A percentile compares a stretch with the other conserved stretches of the same genome.
phyloP scores from a whole-genome alignment of 2,329 filamentous ascomycete species.

The Curvularia eragrostidis region DNA sequence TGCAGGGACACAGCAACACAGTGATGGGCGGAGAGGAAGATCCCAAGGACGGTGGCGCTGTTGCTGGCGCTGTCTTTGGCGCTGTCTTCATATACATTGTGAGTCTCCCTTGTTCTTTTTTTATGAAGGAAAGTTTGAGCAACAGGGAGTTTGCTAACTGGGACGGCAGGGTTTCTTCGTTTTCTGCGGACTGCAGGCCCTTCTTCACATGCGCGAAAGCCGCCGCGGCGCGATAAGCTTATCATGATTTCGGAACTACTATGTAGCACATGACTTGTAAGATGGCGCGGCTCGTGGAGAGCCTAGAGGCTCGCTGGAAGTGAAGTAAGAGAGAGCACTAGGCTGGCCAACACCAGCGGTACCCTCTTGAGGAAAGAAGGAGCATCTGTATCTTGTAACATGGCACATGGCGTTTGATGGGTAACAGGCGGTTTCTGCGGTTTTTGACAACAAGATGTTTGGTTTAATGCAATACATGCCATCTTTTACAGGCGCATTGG shows the following conservation, averaged over 20 bases:
- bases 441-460: constrained; percentile 13
- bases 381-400: constrained; percentile 23
- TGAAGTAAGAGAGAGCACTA: neutral
- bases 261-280: neutral
- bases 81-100: constrained; percentile 90
- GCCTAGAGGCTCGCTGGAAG: neutral
- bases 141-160: constrained; percentile 7
- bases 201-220: constrained; percentile 82
- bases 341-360: neutral
- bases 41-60: constrained; percentile 74
- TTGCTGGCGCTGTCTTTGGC: constrained; percentile 84
- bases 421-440: constrained; percentile 9
- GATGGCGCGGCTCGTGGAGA: neutral
- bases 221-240: constrained; percentile 84
- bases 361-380: constrained; percentile 2
- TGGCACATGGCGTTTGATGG: constrained; percentile 30
- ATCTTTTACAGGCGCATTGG: constrained; percentile 8
- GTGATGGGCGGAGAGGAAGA: constrained; percentile 77
- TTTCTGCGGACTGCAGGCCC: constrained; percentile 89
- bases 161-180: constrained; percentile 75
- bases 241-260: constrained; percentile 49
- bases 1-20: constrained; percentile 73
- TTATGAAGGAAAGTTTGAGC: neutral
- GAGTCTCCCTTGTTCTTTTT: constrained; percentile 53
- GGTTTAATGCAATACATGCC: constrained; percentile 9